These are phyloP conservation scores for Diaporthe sp. DNA, from an alignment of 2,329 filamentous ascomycete species.

Conservation along the genomic window DNA sequence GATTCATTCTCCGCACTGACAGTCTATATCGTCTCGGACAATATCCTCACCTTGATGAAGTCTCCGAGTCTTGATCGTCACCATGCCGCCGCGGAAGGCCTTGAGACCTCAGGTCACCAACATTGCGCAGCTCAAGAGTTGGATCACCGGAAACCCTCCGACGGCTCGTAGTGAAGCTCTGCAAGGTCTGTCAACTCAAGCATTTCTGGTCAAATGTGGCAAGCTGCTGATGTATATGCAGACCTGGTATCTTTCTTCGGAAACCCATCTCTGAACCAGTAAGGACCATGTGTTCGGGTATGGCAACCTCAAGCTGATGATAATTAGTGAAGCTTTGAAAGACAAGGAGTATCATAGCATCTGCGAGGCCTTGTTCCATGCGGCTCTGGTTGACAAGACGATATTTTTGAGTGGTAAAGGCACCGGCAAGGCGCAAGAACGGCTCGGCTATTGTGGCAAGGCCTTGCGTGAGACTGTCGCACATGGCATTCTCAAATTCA, in stretches of 20 bases:
- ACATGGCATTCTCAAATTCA: conserved; percentile 76
- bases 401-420: conserved; percentile 68
- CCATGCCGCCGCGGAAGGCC: conserved; percentile 37
- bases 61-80: not conserved
- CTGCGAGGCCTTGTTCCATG: conserved; percentile 83
- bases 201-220: not conserved
- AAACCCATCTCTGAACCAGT: conserved; percentile 30
- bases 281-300: not conserved
- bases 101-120: conserved; percentile 34
- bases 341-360: conserved; percentile 87
- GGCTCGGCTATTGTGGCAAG: conserved; percentile 77
- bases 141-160: conserved; percentile 8
- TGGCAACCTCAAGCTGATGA: not conserved
- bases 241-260: conserved; percentile 36
- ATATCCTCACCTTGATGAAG: not conserved
- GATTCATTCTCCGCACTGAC: too few relatives aligned
- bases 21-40: not conserved
- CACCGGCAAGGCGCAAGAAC: conserved; percentile 59
- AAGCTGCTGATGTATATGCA: not conserved
- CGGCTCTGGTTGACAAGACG: conserved; percentile 75
- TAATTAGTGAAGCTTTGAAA: conserved; percentile 59
- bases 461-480: conserved; percentile 80
- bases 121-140: conserved; percentile 32
- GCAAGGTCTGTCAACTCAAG: conserved; percentile 18
- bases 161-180: conserved; percentile 34